Percentiles rank a stretch among this genome's conserved stretches.
These are phyloP conservation scores for Fusarium kyushuense DNA, from an alignment of 2,329 filamentous ascomycete genomes.

Conservation along the genomic window DNA sequence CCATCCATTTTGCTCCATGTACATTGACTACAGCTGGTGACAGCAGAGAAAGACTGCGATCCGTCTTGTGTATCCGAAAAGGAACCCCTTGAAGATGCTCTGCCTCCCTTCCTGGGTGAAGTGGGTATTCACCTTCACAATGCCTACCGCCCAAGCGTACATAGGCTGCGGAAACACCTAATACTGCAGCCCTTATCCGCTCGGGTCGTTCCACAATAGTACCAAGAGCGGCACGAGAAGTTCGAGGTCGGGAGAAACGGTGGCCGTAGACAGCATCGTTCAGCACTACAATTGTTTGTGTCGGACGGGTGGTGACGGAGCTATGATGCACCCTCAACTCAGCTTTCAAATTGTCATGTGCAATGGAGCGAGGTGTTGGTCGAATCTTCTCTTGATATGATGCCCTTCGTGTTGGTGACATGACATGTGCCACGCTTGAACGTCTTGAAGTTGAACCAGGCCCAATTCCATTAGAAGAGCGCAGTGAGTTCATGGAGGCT, in stretches of 20 bases:
- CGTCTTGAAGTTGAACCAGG: slow-evolving; percentile 59
- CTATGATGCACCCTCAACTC: slow-evolving; percentile 75
- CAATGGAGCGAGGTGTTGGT: slow-evolving; percentile 68
- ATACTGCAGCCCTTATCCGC: slow-evolving; percentile 82
- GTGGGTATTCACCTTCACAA: slow-evolving; percentile 74
- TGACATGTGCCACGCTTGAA: slow-evolving; percentile 60
- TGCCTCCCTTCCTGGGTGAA: slow-evolving; percentile 71
- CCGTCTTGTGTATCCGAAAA: slow-evolving; percentile 87
- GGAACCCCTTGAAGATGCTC: slow-evolving; percentile 71
- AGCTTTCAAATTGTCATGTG: slow-evolving; percentile 74
- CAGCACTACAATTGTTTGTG: slow-evolving; percentile 83
- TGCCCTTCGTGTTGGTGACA: slow-evolving; percentile 59
- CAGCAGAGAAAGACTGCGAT: slow-evolving; percentile 75
- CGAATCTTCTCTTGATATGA: slow-evolving; percentile 53
- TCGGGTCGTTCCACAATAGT: slow-evolving; percentile 95
- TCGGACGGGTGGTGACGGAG: slow-evolving; percentile 53
- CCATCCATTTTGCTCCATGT: slow-evolving; percentile 93
- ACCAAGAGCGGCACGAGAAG: slow-evolving; percentile 75
- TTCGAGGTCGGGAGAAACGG: slow-evolving; percentile 85
- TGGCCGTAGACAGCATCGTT: slow-evolving; percentile 97
- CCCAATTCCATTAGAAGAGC: slow-evolving; percentile 59
- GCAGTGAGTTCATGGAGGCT: slow-evolving; percentile 68
- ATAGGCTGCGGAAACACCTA: slow-evolving; percentile 89
- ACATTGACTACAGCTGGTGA: slow-evolving; percentile 88
- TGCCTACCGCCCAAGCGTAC: slow-evolving; percentile 88